Conservation (phyloP, 2,329 filamentous ascomycete genomes). For the Lasiodiplodia theobromae region DNA sequence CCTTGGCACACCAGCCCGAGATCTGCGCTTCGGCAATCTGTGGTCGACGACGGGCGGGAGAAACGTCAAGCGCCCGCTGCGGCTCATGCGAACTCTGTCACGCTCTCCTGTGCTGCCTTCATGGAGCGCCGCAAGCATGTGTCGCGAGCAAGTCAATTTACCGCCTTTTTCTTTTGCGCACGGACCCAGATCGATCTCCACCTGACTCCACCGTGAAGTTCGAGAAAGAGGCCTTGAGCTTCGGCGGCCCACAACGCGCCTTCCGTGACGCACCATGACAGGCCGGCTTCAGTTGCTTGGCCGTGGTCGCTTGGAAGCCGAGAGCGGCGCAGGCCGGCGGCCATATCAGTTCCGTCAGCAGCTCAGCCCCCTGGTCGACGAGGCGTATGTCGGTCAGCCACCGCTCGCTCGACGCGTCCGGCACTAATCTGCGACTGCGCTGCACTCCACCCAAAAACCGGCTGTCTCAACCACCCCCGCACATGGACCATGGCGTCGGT, state of each 20-base stretch:
- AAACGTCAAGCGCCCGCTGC: constrained; percentile 6
- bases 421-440: neutral
- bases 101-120: neutral
- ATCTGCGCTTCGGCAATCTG: constrained; percentile 25
- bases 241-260: constrained; percentile 36
- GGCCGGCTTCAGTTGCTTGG: constrained; percentile 34
- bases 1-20: constrained; percentile 13
- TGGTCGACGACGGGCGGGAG: constrained; percentile 5
- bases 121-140: constrained; percentile 24
- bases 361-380: neutral
- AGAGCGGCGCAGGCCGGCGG: constrained; percentile 31
- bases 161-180: constrained; percentile 29
- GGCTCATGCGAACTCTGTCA: neutral
- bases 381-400: constrained; percentile 37
- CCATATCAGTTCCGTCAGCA: constrained; percentile 33
- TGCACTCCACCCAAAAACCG: neutral
- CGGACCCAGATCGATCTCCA: constrained; percentile 21
- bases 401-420: constrained; percentile 33
- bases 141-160: constrained; percentile 26
- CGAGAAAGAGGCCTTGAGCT: constrained; percentile 35
- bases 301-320: constrained; percentile 32
- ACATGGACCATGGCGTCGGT: constrained; percentile 6
- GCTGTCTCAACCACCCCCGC: constrained; percentile 14
- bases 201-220: constrained; percentile 33
- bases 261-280: constrained; percentile 38